phyloP scores from a whole-genome alignment of 192 early-diverging fungal genomes.

The Lobosporangium transversale region DNA sequence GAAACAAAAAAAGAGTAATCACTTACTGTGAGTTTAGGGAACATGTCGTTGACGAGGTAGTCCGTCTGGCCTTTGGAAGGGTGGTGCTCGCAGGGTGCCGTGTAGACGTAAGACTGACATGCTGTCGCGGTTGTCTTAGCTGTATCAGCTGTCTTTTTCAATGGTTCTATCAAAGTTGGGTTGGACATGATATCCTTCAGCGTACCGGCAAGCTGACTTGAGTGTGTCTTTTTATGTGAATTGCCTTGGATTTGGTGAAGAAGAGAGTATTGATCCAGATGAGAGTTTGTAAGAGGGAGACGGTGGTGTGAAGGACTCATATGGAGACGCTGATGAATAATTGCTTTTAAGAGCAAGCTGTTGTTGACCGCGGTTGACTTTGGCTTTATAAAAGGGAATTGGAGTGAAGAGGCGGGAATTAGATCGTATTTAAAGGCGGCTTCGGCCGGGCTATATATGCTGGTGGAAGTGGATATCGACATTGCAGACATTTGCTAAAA shows the following conservation, averaged over 20 bases:
- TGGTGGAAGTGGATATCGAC: constrained; percentile 27
- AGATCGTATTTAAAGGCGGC: constrained; percentile 41
- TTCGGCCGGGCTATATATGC: constrained; percentile 40
- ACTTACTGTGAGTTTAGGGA: constrained; percentile 53
- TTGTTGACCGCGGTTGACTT: neutral
- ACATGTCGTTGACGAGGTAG: constrained; percentile 54
- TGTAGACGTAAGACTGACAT: constrained; percentile 40
- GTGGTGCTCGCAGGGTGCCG: constrained; percentile 50
- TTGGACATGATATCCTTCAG: constrained; percentile 50
- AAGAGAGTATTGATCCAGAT: constrained; percentile 7
- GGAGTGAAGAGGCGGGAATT: constrained; percentile 20
- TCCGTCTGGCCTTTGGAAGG: constrained; percentile 46
- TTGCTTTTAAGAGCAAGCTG: constrained; percentile 26
- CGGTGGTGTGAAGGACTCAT: constrained; percentile 18
- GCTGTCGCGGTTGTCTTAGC: neutral
- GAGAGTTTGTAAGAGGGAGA: constrained; percentile 5
- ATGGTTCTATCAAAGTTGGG: constrained; percentile 38
- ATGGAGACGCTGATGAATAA: constrained; percentile 26
- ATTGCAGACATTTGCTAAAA: constrained; percentile 38
- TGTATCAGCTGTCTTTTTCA: constrained; percentile 13
- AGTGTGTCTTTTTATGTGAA: constrained; percentile 41
- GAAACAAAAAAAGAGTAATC: constrained; percentile 2
- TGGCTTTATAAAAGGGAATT: constrained; percentile 2
- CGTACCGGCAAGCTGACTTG: constrained; percentile 40
- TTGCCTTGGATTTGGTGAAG: constrained; percentile 33